Evolutionary conservation across 1,284 basidiomycete genomes (phyloP).

Genomic region (Trichosporon sp.): DNA sequence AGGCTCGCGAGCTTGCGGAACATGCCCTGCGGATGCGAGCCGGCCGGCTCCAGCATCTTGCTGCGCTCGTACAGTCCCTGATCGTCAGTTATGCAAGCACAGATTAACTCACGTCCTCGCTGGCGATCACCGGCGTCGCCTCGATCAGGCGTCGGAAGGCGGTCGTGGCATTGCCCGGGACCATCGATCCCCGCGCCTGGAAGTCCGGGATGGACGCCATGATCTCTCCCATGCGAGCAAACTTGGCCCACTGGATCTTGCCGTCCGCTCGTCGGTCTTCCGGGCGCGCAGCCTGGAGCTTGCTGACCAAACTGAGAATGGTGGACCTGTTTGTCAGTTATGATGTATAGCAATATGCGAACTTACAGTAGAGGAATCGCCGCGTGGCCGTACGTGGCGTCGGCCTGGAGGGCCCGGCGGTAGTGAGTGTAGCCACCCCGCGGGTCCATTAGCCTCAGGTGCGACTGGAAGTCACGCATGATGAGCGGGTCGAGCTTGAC

Average conservation of each 20-base stretch:
- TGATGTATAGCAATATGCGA: too few relatives aligned
- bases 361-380: slow-evolving; percentile 48
- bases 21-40: slow-evolving; percentile 13
- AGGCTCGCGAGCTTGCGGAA: slow-evolving; percentile 22
- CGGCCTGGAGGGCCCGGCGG: slow-evolving; percentile 37
- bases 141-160: slow-evolving; percentile 33
- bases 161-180: slow-evolving; percentile 21
- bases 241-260: slow-evolving; percentile 42
- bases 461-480: slow-evolving; percentile 37
- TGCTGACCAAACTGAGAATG: slow-evolving; percentile 31
- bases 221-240: slow-evolving; percentile 39
- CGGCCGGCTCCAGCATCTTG: slow-evolving; percentile 25
- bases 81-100: slow-evolving; percentile 13
- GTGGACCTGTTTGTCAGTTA: slow-evolving; percentile 23
- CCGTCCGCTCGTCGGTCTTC: slow-evolving; percentile 41
- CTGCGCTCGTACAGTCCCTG: slow-evolving; percentile 35
- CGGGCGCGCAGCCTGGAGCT: slow-evolving; percentile 33
- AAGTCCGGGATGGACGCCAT: slow-evolving; percentile 38
- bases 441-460: slow-evolving; percentile 45
- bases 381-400: slow-evolving; percentile 35
- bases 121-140: slow-evolving; percentile 35
- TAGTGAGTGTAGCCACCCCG: slow-evolving; percentile 42
- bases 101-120: slow-evolving; percentile 41
- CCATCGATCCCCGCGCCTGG: slow-evolving; percentile 30
- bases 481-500: slow-evolving; percentile 27